These are phyloP conservation scores for Arabis alpina DNA, from an alignment of 345 rosid genomes.

Conservation along the genomic window DNA sequence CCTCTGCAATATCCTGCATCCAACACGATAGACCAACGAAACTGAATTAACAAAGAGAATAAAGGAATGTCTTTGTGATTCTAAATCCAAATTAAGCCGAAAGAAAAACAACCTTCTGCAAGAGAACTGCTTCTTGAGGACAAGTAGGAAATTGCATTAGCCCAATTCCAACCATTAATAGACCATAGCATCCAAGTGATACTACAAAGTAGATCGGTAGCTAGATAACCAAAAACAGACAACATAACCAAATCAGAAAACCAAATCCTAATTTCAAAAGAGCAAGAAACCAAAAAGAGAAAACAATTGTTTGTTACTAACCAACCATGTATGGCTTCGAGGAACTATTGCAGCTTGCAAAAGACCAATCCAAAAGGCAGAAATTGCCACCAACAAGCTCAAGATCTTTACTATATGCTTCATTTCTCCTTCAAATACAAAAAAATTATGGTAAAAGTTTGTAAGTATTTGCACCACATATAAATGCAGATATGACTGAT, in stretches of 20 bases:
- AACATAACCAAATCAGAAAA: constrained; percentile 4
- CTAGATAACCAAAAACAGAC: constrained; percentile 32
- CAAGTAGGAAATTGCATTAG: constrained; percentile 75
- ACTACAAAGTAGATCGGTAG: constrained; percentile 71
- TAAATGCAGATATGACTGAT: too few species aligned
- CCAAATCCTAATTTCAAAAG: constrained; percentile 1
- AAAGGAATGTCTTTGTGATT: not conserved
- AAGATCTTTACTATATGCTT: constrained; percentile 66
- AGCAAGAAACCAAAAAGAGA: not conserved
- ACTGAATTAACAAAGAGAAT: too few species aligned
- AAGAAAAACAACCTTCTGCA: constrained; percentile 59
- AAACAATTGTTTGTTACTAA: constrained; percentile 37
- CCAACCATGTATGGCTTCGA: constrained; percentile 57
- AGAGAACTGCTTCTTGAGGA: constrained; percentile 68
- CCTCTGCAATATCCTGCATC: constrained; percentile 57
- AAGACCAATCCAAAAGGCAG: constrained; percentile 62
- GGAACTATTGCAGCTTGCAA: constrained; percentile 61
- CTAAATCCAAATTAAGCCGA: not conserved
- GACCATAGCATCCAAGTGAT: constrained; percentile 78
- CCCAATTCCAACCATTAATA: constrained; percentile 77
- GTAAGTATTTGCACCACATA: too few species aligned
- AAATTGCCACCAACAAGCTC: constrained; percentile 51
- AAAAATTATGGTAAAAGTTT: too few species aligned
- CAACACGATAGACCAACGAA: not conserved
- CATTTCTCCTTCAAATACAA: constrained; percentile 38